Conservation (phyloP, 441 rosid genomes). For the Theobroma grandiflorum region DNA sequence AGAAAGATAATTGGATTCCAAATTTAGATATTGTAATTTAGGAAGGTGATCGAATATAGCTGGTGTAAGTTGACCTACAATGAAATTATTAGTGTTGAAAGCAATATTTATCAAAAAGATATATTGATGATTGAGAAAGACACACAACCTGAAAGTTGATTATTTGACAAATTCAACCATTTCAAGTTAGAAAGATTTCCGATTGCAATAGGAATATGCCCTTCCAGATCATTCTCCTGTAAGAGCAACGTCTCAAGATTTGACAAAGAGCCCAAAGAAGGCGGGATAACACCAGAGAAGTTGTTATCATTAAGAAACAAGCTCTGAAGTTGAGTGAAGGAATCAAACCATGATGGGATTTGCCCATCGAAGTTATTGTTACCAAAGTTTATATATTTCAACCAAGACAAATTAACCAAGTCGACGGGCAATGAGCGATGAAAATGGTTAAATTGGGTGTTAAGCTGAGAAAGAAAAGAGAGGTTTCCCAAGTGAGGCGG, state of each 20-base stretch:
- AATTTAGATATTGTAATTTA: too few relatives aligned
- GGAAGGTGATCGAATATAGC: too few relatives aligned
- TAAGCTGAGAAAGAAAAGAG: background rate
- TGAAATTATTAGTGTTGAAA: too few relatives aligned
- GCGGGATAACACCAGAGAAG: background rate
- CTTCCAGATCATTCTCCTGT: background rate
- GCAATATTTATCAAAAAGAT: too few relatives aligned
- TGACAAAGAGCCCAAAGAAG: background rate
- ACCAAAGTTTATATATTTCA: background rate
- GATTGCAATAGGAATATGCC: too few relatives aligned
- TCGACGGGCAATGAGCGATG: background rate
- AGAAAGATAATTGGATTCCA: too few relatives aligned
- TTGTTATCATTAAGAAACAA: background rate
- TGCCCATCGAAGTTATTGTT: background rate
- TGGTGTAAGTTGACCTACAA: too few relatives aligned
- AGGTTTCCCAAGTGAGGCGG: background rate
- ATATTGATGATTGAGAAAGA: too few relatives aligned
- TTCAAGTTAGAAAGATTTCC: too few relatives aligned
- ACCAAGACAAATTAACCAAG: background rate
- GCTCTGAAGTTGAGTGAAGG: background rate
- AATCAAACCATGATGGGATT: background rate
- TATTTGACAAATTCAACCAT: too few relatives aligned
- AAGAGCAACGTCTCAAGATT: background rate
- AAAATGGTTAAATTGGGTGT: background rate
- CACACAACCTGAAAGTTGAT: too few relatives aligned